These are phyloP conservation scores for Tubosaeta brunneosetosa DNA, from an alignment of 768 basidiomycete genomes.

Conservation along the genomic window DNA sequence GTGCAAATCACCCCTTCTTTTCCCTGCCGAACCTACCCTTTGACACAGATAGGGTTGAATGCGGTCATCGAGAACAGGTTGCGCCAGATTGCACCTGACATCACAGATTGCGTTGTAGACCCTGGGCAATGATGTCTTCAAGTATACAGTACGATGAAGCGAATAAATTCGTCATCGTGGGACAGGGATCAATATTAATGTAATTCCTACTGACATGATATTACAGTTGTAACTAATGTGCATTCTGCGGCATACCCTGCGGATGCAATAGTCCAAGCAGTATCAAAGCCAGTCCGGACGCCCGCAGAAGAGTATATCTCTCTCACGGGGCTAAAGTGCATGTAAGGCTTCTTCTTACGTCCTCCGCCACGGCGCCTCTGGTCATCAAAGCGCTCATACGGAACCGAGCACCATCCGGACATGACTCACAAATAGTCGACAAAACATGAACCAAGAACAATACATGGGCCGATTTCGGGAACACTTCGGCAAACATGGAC, in stretches of 20 bases:
- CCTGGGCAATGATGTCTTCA: conserved; percentile 12
- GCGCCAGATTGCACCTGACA: conserved; percentile 24
- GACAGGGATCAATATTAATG: conserved; percentile 23
- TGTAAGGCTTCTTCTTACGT: conserved; percentile 6
- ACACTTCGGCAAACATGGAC: conserved; percentile 4
- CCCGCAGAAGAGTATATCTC: conserved; percentile 4
- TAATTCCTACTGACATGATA: conserved; percentile 27
- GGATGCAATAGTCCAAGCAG: conserved; percentile 18
- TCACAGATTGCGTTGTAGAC: conserved; percentile 8
- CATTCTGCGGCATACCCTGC: conserved; percentile 12
- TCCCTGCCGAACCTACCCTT: conserved; percentile 6
- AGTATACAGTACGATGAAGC: neutral
- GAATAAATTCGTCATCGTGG: conserved; percentile 3
- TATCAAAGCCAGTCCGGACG: conserved; percentile 14
- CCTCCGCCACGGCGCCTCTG: neutral
- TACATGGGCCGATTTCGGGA: conserved; percentile 9
- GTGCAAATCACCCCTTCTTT: conserved; percentile 22
- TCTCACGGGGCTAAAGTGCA: conserved; percentile 8
- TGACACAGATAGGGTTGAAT: conserved; percentile 33
- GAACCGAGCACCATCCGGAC: conserved; percentile 9
- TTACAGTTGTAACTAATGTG: conserved; percentile 23
- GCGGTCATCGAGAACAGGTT: conserved; percentile 33
- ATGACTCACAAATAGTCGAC: conserved; percentile 22
- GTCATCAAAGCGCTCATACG: conserved; percentile 7
- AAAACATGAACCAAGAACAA: conserved; percentile 17